phyloP scores from a whole-genome alignment of 345 rosid genomes.

The Lenwebbia sp. region DNA sequence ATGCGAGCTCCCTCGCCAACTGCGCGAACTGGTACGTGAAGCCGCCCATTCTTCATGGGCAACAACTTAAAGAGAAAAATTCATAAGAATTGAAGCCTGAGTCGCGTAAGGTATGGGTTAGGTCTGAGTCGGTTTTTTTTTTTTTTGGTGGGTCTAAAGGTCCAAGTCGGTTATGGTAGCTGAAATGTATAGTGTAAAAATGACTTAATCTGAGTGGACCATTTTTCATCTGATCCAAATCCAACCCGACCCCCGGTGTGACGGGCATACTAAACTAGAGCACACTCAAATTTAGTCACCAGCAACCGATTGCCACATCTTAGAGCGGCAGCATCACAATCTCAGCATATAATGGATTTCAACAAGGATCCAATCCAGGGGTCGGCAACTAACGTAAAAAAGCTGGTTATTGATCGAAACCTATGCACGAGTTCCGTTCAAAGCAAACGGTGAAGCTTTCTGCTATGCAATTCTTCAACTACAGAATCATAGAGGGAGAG shows the following conservation, averaged over 20 bases:
- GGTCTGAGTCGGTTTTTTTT: background rate
- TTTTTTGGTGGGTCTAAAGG: background rate
- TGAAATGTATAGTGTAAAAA: background rate
- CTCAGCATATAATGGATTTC: background rate
- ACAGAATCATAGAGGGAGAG: background rate
- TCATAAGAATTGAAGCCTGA: background rate
- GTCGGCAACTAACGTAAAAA: background rate
- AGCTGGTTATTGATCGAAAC: too few relatives aligned
- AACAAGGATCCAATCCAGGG: background rate
- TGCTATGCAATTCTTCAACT: background rate
- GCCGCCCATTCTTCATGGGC: background rate
- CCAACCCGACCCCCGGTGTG: background rate
- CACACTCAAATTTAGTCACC: background rate
- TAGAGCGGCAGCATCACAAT: background rate
- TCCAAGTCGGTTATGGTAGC: background rate
- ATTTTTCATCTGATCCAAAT: background rate
- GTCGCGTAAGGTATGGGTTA: rapidly evolving
- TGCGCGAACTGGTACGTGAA: background rate
- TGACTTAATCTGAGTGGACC: background rate
- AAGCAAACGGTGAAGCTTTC: background rate
- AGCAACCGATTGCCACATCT: background rate
- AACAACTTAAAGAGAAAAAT: background rate
- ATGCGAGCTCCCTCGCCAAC: background rate
- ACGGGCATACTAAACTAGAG: background rate
- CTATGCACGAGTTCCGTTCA: too few relatives aligned